phyloP scores from a whole-genome alignment of 73 alveolate species.

The Breviolum minutum region DNA sequence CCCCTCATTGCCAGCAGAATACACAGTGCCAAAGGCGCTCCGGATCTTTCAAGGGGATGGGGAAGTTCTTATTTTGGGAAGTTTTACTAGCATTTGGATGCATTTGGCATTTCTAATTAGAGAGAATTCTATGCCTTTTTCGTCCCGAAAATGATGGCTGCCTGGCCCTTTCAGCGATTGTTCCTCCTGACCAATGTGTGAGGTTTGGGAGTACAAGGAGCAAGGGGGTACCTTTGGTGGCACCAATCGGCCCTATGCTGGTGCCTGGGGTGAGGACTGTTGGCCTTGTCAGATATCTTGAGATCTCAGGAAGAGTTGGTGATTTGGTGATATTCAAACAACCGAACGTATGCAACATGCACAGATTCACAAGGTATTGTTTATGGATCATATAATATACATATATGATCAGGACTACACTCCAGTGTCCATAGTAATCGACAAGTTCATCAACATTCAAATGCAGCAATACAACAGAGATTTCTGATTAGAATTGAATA shows the following conservation, averaged over 20 bases:
- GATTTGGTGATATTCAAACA: no score
- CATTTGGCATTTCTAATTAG: neutral
- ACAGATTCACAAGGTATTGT: neutral
- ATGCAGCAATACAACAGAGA: neutral
- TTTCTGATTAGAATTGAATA: no score
- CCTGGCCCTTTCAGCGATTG: no score
- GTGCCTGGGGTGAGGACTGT: slow-evolving; percentile 90
- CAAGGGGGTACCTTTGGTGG: slow-evolving; percentile 90
- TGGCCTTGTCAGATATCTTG: neutral
- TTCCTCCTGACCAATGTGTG: no score
- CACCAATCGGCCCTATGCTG: slow-evolving; percentile 92
- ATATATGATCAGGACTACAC: no score
- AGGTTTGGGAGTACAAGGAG: slow-evolving; percentile 95
- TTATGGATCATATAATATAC: no score
- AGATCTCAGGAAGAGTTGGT: no score
- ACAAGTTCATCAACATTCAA: no score
- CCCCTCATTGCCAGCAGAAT: slow-evolving; percentile 79
- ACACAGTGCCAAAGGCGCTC: slow-evolving; percentile 77
- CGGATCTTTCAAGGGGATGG: neutral
- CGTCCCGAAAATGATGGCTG: no score
- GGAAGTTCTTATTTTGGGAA: neutral
- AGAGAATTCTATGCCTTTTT: no score
- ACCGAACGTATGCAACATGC: neutral
- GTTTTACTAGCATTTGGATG: neutral
- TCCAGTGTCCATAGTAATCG: no score